Base-by-base conservation (phyloP, 208 protist genomes). In the Trypanosoma avium region DNA sequence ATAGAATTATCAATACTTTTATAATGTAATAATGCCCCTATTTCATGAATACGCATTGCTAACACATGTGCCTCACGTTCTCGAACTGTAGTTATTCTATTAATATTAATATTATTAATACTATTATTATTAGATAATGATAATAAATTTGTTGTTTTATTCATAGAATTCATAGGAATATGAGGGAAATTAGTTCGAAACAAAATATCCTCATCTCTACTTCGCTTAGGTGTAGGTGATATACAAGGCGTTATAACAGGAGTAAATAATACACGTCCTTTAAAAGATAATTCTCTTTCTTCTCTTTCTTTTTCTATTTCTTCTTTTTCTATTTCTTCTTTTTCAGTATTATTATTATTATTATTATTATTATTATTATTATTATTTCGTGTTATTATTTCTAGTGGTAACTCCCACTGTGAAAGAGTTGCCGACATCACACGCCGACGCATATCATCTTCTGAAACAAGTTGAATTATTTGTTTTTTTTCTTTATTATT, bases 341-440 rank as follows among this genome's bases (percentile, higher is more conserved):
- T 10, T 13, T 38, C 33, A 38, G 5, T 13, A 38, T 38, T 13
- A 38, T 10, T 38, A 38, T 38, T 38, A 38, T 38, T 10, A 38
- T 38, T 38, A 10, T 13, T 38, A 38, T 38, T 38, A 38, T 15
- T 49, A 24, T 49, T 49, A 6, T 15, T 49, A n/a, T 24, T 5
- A 49, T 24, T 5, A 49, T 27, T n/a, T n/a, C n/a, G n/a, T n/a
- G n/a, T n/a, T n/a, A n/a, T n/a, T n/a, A n/a, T n/a, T n/a, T 30
- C 52, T 53, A 17, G 62, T 22, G 27, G 30, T 35, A 24, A 32
- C 43, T 49, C 67, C 55, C 15, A 29, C 32, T 33, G 13, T 4
- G 29, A 53, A 38, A 26, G 27, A 24, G 8, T 36, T 19, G 48
- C 49, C 32, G 67, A 24, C 36, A 47, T 5, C 42, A 30, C 4